Evolutionary conservation across 495 filamentous ascomycete genomes (phyloP).

Genomic region (Aspergillus campestris): DNA sequence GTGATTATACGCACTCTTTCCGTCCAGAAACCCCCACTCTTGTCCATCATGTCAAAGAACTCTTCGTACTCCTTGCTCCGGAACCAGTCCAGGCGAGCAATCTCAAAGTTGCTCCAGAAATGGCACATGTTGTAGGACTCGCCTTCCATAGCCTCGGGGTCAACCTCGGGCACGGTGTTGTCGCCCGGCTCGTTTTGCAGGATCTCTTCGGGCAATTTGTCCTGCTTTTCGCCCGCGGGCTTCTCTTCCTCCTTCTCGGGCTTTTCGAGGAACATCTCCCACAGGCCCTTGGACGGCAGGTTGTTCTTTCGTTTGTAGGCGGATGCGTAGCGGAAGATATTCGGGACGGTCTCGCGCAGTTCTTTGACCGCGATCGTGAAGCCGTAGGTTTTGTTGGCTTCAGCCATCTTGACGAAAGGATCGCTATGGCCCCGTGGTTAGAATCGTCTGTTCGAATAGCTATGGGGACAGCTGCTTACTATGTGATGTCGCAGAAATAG

Average conservation of each 20-base stretch:
- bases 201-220: slow-evolving; percentile 73
- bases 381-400: slow-evolving; percentile 93
- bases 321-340: slow-evolving; percentile 99
- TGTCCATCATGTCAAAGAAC: slow-evolving; percentile 99
- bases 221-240: slow-evolving; percentile 59
- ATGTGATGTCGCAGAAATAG: slow-evolving; percentile 99
- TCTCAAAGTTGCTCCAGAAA: slow-evolving; percentile 99
- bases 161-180: slow-evolving; percentile 66
- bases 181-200: slow-evolving; percentile 66
- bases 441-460: too few species aligned
- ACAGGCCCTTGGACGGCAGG: slow-evolving; percentile 82
- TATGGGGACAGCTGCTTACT: slow-evolving; percentile 49
- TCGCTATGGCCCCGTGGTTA: slow-evolving; percentile 47
- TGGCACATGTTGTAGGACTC: slow-evolving; percentile 99
- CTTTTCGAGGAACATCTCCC: slow-evolving; percentile 96
- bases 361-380: slow-evolving; percentile 99
- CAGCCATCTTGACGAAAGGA: slow-evolving; percentile 89
- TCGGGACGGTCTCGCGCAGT: slow-evolving; percentile 93
- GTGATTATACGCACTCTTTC: slow-evolving; percentile 65
- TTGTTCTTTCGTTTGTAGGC: slow-evolving; percentile 94
- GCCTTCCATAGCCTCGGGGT: slow-evolving; percentile 91
- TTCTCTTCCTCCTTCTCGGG: slow-evolving; percentile 46
- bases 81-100: slow-evolving; percentile 91
- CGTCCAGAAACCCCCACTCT: slow-evolving; percentile 97
- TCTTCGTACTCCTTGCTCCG: slow-evolving; percentile 93